Percentiles rank a stretch among this genome's conserved stretches.
Evolutionary conservation across 2,329 filamentous ascomycete species (phyloP).

Genomic region (Fusarium illudens): DNA sequence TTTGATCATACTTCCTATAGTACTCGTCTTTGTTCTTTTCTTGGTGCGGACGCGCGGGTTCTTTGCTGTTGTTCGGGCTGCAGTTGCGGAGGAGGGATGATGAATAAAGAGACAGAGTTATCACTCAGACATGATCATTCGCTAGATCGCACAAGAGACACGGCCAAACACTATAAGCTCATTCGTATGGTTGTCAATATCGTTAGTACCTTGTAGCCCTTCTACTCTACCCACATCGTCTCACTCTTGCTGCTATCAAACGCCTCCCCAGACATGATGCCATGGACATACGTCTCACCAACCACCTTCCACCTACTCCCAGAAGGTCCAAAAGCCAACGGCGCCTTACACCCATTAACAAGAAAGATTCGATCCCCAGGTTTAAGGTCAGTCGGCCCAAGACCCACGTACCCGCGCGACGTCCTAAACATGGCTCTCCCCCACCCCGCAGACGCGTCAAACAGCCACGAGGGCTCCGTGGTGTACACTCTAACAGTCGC

Average conservation of each 20-base stretch:
- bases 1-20: conserved; percentile 7
- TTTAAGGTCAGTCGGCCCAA: neutral
- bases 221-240: neutral
- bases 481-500: neutral
- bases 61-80: conserved; percentile 16
- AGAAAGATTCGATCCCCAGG: neutral
- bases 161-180: too few species aligned
- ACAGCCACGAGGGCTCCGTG: neutral
- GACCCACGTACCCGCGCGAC: neutral
- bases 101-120: too few species aligned
- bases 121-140: too few species aligned
- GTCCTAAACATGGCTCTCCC: neutral
- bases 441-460: neutral
- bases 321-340: neutral
- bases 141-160: too few species aligned
- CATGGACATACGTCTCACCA: neutral
- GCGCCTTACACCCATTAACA: neutral
- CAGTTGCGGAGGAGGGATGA: neutral
- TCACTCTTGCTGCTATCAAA: neutral
- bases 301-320: neutral
- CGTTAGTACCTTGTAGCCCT: too few species aligned
- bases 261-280: neutral
- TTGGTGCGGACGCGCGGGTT: conserved; percentile 29
- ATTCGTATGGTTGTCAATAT: too few species aligned
- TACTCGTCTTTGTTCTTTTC: conserved; percentile 1